Base-by-base conservation (phyloP, 2,329 filamentous ascomycete genomes). In the Nothophaeocryptopus gaeumannii region DNA sequence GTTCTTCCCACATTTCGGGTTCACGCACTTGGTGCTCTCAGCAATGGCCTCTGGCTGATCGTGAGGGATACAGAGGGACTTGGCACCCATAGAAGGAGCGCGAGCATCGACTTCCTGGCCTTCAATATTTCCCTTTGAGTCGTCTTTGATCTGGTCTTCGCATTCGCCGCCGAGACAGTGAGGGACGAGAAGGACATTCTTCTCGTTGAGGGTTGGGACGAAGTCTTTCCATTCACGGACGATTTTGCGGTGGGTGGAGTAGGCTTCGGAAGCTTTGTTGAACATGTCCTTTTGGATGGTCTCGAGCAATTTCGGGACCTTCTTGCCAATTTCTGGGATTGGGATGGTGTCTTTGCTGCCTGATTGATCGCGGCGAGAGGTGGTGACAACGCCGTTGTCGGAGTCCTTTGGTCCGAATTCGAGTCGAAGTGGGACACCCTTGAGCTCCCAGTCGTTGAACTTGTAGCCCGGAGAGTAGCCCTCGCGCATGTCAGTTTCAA, bases 401-500 rank as follows among this genome's bases (percentile, higher is more conserved):
- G 86, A 85, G 67, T 97, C 93, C 73, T 95, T 95, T 64, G 93
- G 92, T 5, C 95, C 95, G 66, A 96, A 96, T 72, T 99, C 93
- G 51, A 99, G 80, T 52, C 93, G 87, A 33, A 99, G 81, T 39
- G 95, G 93, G 36, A 97, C 87, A 68, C 95, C 93, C 74, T 92
- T 95, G 63, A 97, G 80, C 72, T 99, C 95, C 89, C 90, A 96
- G 73, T 99, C 91, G 74, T 95, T 95, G 78, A 99, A 99, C 74
- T 99, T 99, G 85, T 88, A 97, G 58, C 89, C 90, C 34, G 93
- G 91, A 53, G 90, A 83, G 71, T 97, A 96, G 59, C 87, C 88
- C 44, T 97, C 92, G 52, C 95, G 85, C 68, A 83, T 80, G 68
- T 99, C 93, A 44, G 85, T 82, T 58, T 95, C 86, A 51, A 83